Conservation (phyloP, 176 grass and related monocot species). For the Carex cristatella region DNA sequence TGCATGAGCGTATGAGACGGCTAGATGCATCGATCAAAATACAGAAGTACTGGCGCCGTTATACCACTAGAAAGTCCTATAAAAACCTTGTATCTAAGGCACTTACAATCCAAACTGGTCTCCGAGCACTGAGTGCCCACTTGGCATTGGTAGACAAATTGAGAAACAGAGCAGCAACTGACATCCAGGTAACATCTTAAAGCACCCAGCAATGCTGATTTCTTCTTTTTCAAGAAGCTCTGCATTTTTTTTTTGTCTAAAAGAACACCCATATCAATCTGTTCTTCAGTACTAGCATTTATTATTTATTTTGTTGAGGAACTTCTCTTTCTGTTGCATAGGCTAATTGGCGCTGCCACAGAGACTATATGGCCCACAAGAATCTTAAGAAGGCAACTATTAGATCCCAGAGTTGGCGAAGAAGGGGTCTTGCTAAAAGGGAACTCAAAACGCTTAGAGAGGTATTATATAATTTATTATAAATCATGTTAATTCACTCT, state of each 20-base stretch:
- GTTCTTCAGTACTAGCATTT: not conserved
- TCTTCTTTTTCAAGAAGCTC: conserved; percentile 21
- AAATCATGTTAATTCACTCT: not conserved
- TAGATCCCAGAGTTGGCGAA: conserved; percentile 83
- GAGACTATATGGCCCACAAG: conserved; percentile 50
- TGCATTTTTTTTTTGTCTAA: not conserved
- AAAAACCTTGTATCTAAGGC: conserved; percentile 39
- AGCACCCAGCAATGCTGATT: not conserved
- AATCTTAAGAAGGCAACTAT: conserved; percentile 51
- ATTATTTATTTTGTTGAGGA: not conserved
- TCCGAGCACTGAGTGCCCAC: conserved; percentile 59
- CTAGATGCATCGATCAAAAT: conserved; percentile 82
- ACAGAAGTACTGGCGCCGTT: conserved; percentile 61
- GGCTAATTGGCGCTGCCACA: conserved; percentile 64
- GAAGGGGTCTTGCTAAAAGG: conserved; percentile 67
- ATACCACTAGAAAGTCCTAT: conserved; percentile 72
- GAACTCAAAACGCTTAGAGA: conserved; percentile 80
- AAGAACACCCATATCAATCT: not conserved
- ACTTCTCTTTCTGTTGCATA: conserved; percentile 9
- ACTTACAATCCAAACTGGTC: conserved; percentile 65
- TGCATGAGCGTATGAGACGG: conserved; percentile 50
- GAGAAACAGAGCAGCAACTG: conserved; percentile 65
- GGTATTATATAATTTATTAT: conserved; percentile 36
- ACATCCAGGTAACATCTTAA: conserved; percentile 50
- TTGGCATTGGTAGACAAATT: conserved; percentile 62